Percentiles rank a stretch among this genome's conserved stretches.
phyloP scores from a whole-genome alignment of 1,284 basidiomycete genomes.

The Fomitopsis palustris region DNA sequence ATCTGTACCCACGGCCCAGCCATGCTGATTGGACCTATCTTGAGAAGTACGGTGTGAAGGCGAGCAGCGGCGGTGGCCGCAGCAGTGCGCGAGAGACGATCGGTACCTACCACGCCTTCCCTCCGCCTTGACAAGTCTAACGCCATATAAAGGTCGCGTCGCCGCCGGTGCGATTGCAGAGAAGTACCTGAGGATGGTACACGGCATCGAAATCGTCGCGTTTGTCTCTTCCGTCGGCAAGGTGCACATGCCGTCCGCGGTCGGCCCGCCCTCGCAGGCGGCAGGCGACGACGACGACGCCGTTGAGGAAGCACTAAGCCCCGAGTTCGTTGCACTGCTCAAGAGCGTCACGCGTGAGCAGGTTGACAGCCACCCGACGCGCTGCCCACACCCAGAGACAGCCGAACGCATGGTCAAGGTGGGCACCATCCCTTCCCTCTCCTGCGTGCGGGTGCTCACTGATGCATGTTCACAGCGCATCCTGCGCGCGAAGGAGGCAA shows the following conservation, averaged over 20 bases:
- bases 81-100: slow-evolving; percentile 97
- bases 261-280: slow-evolving; percentile 38
- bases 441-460: slow-evolving; percentile 1
- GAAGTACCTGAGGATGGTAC: slow-evolving; percentile 87
- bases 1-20: slow-evolving; percentile 93
- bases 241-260: slow-evolving; percentile 68
- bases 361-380: slow-evolving; percentile 85
- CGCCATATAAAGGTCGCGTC: slow-evolving; percentile 67
- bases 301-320: slow-evolving; percentile 75
- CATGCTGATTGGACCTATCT: slow-evolving; percentile 99
- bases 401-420: slow-evolving; percentile 90
- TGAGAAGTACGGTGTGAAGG: slow-evolving; percentile 97
- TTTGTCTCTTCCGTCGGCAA: slow-evolving; percentile 97
- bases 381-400: slow-evolving; percentile 90
- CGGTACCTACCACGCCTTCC: slow-evolving; percentile 44
- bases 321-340: slow-evolving; percentile 83
- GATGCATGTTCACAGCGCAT: slow-evolving; percentile 62
- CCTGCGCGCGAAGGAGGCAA: slow-evolving; percentile 84
- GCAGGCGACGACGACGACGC: slow-evolving; percentile 63
- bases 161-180: slow-evolving; percentile 98
- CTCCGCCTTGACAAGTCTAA: not conserved
- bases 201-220: slow-evolving; percentile 93
- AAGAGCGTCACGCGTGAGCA: slow-evolving; percentile 80
- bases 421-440: slow-evolving; percentile 12
- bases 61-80: slow-evolving; percentile 93